Percentiles rank a stretch among this genome's conserved stretches.
Evolutionary conservation across 2,329 filamentous ascomycete genomes (phyloP).

Genomic region (Penicillium sp.): DNA sequence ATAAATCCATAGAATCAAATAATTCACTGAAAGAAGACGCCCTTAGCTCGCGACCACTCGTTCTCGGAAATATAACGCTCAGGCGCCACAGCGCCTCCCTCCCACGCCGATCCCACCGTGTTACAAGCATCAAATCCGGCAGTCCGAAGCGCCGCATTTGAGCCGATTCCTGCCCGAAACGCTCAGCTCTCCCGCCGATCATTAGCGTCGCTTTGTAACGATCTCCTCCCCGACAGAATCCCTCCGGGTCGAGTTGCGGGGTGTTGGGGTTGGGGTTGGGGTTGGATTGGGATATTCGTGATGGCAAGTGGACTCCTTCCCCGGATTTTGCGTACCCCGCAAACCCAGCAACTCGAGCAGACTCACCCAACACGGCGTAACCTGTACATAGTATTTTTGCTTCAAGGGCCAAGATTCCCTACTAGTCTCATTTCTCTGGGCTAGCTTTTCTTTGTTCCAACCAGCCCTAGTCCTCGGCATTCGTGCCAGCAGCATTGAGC

Average conservation of each 20-base stretch:
- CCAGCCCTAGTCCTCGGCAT: no score
- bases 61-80: not conserved
- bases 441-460: not conserved
- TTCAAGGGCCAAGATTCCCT: not conserved
- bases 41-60: no score
- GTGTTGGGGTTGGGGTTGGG: no score
- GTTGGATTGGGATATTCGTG: not conserved
- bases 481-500: no score
- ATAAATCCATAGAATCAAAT: not conserved
- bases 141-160: slow-evolving; percentile 2
- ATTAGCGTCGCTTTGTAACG: not conserved
- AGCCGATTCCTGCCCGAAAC: slow-evolving; percentile 3
- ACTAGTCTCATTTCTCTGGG: not conserved
- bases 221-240: not conserved
- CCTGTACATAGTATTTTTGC: not conserved
- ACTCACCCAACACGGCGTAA: not conserved
- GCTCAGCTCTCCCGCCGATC: not conserved
- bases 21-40: no score
- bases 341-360: not conserved
- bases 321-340: not conserved
- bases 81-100: not conserved
- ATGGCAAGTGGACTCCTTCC: not conserved
- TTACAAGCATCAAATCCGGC: not conserved
- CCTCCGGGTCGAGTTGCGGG: not conserved
- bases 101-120: not conserved